Evolutionary conservation across 306 rosid genomes (phyloP).

Genomic region (Inga leiocalycina): DNA sequence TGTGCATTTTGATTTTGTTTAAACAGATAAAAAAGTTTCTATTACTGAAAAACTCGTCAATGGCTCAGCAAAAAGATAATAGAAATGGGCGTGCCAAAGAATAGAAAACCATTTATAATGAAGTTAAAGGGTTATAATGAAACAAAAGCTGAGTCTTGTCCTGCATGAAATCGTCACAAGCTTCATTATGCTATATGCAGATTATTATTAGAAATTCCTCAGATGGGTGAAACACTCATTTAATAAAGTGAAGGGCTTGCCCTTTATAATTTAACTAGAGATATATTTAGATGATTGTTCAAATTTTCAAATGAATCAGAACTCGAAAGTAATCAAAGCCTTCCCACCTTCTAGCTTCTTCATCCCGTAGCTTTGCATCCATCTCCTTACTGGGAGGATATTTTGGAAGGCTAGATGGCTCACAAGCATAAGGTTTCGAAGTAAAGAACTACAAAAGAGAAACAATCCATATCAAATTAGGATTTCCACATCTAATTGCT

Average conservation of each 20-base stretch:
- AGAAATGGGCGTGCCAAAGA: background rate
- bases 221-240: slow-evolving; percentile 2
- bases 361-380: slow-evolving; percentile 97
- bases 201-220: slow-evolving; percentile 1
- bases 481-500: slow-evolving; percentile 16
- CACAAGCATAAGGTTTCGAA: slow-evolving; percentile 93
- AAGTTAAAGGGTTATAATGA: background rate
- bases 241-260: background rate
- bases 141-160: background rate
- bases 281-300: background rate
- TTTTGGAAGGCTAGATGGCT: slow-evolving; percentile 96
- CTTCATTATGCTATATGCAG: too few species aligned
- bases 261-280: background rate
- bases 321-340: slow-evolving; percentile 32
- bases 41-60: background rate
- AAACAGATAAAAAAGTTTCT: background rate
- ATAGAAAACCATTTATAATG: too few species aligned
- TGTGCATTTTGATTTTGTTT: background rate
- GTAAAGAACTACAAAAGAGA: slow-evolving; percentile 80
- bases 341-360: slow-evolving; percentile 93
- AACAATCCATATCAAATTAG: slow-evolving; percentile 25
- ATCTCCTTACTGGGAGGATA: slow-evolving; percentile 99
- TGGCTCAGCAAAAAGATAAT: background rate
- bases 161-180: background rate
- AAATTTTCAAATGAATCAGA: slow-evolving; percentile 10